Base-by-base conservation (phyloP, 1,284 basidiomycete species). In the Tilletiaria anomala region DNA sequence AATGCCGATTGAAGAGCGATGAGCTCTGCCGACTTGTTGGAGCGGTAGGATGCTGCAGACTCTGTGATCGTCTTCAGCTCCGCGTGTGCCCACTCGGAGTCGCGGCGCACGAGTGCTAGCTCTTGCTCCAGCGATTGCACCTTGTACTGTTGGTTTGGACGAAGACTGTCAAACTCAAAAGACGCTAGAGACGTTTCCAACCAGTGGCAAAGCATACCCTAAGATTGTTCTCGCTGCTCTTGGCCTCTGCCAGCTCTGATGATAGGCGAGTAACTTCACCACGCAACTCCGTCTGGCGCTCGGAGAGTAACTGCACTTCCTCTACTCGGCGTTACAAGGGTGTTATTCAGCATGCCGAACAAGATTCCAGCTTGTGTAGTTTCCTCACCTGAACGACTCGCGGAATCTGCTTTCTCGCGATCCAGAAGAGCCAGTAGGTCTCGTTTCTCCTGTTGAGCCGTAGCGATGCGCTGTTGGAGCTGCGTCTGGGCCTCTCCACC, bases 61-160 rank as follows among this genome's bases (percentile, higher is more conserved):
- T 56, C 50, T 37, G 51, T 62, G 42, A 53, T 47, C 35, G 51
- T 53, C 21, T 41, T 36, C 2, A 66, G 58, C 45, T 63, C 56
- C 2, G 42, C 43, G 35, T 58, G 56, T 4, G 56, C 53, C 45
- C 82, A 82, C 45, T 80, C 77, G 14, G 73, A 72, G 61, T 87
- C 83, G 2, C 76, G 73, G 65, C 77, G 76, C 4, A 80, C 72
- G 1, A 87, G 75, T 44, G 77, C 68, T 5, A 86, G 71, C 70
- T 87, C 82, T 69, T 87, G 83, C 3, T 77, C 73, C 3, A 83
- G 72, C 0, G 82, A 76, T 43, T 85, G 82, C 44, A 83, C 57
- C 68, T 79, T 83, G 73, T 83, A 86, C 80, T 84, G 54, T 12
- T 20, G 40, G 10, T 29, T n/a, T n/a, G 10, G 26, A 29, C 10